Percentiles rank a stretch among this genome's conserved stretches.
phyloP scores from a whole-genome alignment of 371 early-diverging fungal species.

The Agmasoma carcini region DNA sequence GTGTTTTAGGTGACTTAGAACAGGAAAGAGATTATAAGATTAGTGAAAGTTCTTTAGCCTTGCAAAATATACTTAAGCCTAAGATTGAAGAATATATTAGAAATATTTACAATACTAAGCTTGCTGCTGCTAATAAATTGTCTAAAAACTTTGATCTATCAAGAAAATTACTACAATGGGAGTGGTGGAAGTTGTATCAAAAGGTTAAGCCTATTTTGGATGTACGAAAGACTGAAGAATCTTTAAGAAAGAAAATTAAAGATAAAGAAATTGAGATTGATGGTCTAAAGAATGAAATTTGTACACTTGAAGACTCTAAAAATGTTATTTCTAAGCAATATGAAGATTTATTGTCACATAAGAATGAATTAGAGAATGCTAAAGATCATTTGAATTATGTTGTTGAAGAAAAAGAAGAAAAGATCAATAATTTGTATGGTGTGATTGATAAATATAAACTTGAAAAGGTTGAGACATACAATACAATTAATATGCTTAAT shows the following conservation, averaged over 20 bases:
- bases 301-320: constrained; percentile 5
- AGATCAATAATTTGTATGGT: background rate
- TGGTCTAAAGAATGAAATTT: constrained; percentile 14
- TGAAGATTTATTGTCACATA: background rate
- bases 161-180: constrained; percentile 38
- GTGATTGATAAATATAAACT: background rate
- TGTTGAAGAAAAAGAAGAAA: background rate
- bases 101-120: constrained; percentile 18
- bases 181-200: constrained; percentile 62
- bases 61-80: constrained; percentile 74
- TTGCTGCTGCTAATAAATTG: constrained; percentile 22
- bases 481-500: background rate
- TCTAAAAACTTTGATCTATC: constrained; percentile 44
- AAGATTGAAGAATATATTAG: constrained; percentile 59
- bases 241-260: background rate
- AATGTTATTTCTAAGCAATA: background rate
- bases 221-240: constrained; percentile 57
- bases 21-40: constrained; percentile 71
- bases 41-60: constrained; percentile 61
- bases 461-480: background rate
- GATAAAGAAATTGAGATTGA: constrained; percentile 15
- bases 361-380: background rate
- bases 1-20: constrained; percentile 83
- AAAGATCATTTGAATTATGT: background rate
- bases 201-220: constrained; percentile 85